phyloP scores from a whole-genome alignment of 1,284 basidiomycete species.

The Melampsora larici-populina region DNA sequence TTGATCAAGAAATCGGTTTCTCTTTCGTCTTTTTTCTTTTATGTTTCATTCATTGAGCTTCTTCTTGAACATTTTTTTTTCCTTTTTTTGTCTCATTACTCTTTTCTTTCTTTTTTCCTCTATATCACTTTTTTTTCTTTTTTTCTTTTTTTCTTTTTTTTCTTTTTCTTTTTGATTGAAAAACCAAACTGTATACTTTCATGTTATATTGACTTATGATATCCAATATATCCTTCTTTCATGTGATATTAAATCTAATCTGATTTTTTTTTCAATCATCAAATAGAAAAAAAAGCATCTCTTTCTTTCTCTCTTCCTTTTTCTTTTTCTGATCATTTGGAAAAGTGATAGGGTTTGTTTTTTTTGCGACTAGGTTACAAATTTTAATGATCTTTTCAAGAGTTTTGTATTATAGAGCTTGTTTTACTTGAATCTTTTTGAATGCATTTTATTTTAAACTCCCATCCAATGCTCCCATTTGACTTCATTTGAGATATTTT shows the following conservation, averaged over 20 bases:
- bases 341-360: no score
- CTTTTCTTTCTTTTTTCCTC: not conserved
- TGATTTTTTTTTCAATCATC: no score
- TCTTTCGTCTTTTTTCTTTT: not conserved
- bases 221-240: no score
- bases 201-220: no score
- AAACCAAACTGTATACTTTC: not conserved
- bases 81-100: not conserved
- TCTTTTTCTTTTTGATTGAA: not conserved
- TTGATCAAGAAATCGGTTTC: not conserved
- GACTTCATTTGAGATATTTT: no score
- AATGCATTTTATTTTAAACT: not conserved
- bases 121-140: not conserved
- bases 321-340: no score
- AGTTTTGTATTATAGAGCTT: not conserved
- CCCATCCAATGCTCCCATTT: no score
- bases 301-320: no score
- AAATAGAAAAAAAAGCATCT: no score
- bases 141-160: constrained; percentile 1
- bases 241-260: no score
- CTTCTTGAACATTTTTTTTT: not conserved
- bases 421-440: not conserved
- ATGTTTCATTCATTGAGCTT: not conserved
- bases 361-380: no score
- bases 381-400: no score